These are phyloP conservation scores for Pythium insidiosum DNA, from an alignment of 352 stramenopile genomes.

Conservation along the genomic window DNA sequence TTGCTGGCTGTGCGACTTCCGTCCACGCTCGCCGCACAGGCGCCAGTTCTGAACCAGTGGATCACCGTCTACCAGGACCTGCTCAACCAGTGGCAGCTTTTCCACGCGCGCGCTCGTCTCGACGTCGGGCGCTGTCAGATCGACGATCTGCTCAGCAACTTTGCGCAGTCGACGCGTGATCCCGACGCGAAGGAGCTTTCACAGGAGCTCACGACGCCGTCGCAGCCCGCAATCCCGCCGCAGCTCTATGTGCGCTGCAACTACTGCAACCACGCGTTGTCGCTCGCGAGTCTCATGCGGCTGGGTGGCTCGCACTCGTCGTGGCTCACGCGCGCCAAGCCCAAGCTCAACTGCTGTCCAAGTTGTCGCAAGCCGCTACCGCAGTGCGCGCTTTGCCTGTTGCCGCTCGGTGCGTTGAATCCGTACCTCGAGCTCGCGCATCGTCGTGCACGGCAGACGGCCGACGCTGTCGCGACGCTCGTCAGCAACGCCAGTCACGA, in stretches of 20 bases:
- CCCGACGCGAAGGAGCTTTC: constrained; percentile 35
- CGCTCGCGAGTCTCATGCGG: constrained; percentile 81
- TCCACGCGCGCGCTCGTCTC: constrained; percentile 88
- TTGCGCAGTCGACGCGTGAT: constrained; percentile 48
- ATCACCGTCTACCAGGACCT: constrained; percentile 88
- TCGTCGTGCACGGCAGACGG: constrained; percentile 53
- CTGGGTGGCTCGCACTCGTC: constrained; percentile 88
- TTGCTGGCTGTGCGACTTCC: constrained; percentile 70
- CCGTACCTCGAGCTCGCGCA: constrained; percentile 93
- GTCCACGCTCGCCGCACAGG: constrained; percentile 30
- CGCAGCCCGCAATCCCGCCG: constrained; percentile 54
- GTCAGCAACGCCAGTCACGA: constrained; percentile 1
- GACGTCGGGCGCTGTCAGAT: constrained; percentile 89
- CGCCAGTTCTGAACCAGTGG: constrained; percentile 68
- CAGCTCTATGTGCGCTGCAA: constrained; percentile 94
- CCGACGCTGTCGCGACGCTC: constrained; percentile 32
- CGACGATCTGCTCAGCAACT: constrained; percentile 77
- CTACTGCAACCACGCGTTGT: constrained; percentile 89
- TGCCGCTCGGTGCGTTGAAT: constrained; percentile 91
- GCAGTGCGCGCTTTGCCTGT: constrained; percentile 89
- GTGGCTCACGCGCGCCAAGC: constrained; percentile 85
- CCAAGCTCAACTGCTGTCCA: constrained; percentile 85
- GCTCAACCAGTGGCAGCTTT: constrained; percentile 93
- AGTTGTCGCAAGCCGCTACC: constrained; percentile 91
- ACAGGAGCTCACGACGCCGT: constrained; percentile 30